Evolutionary conservation across 2,329 filamentous ascomycete genomes (phyloP).

Genomic region (Nemania sp.): DNA sequence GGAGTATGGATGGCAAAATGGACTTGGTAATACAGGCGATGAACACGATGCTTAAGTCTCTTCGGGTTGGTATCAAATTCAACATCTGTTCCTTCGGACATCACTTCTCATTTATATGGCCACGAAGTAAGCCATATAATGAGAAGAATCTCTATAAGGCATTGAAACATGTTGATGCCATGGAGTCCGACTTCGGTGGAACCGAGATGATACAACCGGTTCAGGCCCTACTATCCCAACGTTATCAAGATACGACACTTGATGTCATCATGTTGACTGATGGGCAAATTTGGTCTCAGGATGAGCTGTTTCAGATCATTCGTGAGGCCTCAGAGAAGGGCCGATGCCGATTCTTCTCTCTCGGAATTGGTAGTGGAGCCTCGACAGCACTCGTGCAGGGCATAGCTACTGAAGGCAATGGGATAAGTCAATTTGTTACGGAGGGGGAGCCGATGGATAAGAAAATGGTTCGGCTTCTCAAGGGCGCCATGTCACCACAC

Average conservation of each 20-base stretch:
- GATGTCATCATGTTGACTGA: slow-evolving; percentile 31
- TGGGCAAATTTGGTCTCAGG: slow-evolving; percentile 26
- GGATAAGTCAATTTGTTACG: slow-evolving; percentile 31
- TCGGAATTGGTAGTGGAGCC: slow-evolving; percentile 21
- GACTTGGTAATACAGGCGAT: slow-evolving; percentile 29
- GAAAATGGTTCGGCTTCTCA: slow-evolving; percentile 35
- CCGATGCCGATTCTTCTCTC: slow-evolving; percentile 26
- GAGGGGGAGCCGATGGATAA: slow-evolving; percentile 31
- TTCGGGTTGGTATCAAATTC: slow-evolving; percentile 27
- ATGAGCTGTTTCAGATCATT: slow-evolving; percentile 18
- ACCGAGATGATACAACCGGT: slow-evolving; percentile 22
- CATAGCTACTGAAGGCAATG: slow-evolving; percentile 24
- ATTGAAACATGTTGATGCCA: slow-evolving; percentile 13
- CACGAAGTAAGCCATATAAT: slow-evolving; percentile 25
- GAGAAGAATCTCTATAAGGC: slow-evolving; percentile 15
- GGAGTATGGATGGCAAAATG: slow-evolving; percentile 31
- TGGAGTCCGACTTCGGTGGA: slow-evolving; percentile 22
- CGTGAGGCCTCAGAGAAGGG: slow-evolving; percentile 1
- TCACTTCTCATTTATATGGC: slow-evolving; percentile 23
- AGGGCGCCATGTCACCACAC: slow-evolving; percentile 25
- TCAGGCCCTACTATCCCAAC: slow-evolving; percentile 14
- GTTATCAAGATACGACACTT: slow-evolving; percentile 16
- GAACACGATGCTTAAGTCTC: slow-evolving; percentile 34
- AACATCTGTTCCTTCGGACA: slow-evolving; percentile 36
- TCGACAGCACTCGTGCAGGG: slow-evolving; percentile 33